Evolutionary conservation across 228 moss, liverwort and hornwort genomes (phyloP).

Genomic region (Sphagnum magellanicum): DNA sequence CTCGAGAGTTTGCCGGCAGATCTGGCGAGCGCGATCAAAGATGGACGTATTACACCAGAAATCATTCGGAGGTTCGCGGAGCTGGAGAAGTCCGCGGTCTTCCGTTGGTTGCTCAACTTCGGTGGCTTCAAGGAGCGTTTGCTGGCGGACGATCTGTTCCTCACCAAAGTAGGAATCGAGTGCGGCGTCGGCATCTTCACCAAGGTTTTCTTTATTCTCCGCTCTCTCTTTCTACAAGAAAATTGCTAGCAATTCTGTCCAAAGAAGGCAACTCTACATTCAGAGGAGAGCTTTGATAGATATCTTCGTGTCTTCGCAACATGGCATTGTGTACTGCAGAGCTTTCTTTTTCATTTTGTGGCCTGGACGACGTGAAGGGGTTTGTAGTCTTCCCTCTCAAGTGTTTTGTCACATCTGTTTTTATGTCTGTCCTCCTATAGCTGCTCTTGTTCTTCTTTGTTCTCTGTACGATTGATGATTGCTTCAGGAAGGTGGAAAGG

Average conservation of each 20-base stretch:
- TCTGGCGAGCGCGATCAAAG: constrained; percentile 56
- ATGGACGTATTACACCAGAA: constrained; percentile 72
- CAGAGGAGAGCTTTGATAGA: neutral
- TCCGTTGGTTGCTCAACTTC: constrained; percentile 72
- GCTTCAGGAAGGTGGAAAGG: neutral
- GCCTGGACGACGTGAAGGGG: too few species aligned
- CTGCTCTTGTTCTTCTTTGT: neutral
- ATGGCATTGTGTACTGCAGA: too few species aligned
- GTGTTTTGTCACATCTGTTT: too few species aligned
- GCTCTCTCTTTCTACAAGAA: neutral
- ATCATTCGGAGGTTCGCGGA: constrained; percentile 69
- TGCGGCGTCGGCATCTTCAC: constrained; percentile 98
- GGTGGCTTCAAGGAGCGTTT: constrained; percentile 90
- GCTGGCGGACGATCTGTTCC: constrained; percentile 89
- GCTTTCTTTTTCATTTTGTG: too few species aligned
- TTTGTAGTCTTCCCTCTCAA: too few species aligned
- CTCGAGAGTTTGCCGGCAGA: constrained; percentile 72
- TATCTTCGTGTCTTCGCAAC: neutral
- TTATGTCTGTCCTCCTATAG: too few species aligned
- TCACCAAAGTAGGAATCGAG: constrained; percentile 96
- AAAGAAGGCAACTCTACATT: too few species aligned
- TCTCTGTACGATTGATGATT: neutral
- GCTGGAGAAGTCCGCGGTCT: constrained; percentile 49
- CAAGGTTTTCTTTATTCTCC: constrained; percentile 33
- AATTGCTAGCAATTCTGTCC: neutral